Evolutionary conservation across 495 filamentous ascomycete genomes (phyloP).

Genomic region (Penicillium robsamsonii): DNA sequence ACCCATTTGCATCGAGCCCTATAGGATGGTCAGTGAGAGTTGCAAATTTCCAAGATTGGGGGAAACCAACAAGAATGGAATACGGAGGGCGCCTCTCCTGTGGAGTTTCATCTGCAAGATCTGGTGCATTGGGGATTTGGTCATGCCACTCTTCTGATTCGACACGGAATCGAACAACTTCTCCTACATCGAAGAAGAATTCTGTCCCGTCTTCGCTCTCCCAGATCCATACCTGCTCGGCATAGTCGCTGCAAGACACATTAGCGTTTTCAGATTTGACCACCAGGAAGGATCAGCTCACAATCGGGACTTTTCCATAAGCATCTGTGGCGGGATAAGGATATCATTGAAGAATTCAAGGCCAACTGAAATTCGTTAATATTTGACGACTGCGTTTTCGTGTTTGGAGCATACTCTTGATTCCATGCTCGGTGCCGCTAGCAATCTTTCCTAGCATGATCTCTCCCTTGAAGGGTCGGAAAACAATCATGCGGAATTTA

Average conservation of each 20-base stretch:
- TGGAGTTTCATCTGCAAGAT: slow-evolving; percentile 47
- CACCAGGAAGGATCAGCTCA: slow-evolving; percentile 38
- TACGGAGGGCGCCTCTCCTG: slow-evolving; percentile 61
- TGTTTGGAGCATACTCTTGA: slow-evolving; percentile 59
- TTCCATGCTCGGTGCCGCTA: slow-evolving; percentile 65
- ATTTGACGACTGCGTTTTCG: background rate
- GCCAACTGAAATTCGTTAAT: slow-evolving; percentile 53
- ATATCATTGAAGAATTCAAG: slow-evolving; percentile 93
- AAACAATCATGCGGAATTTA: slow-evolving; percentile 89
- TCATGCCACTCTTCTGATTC: slow-evolving; percentile 86
- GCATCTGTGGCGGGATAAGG: slow-evolving; percentile 64
- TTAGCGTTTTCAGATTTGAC: slow-evolving; percentile 22
- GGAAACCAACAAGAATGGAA: slow-evolving; percentile 57
- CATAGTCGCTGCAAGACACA: slow-evolving; percentile 51
- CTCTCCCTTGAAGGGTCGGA: slow-evolving; percentile 91
- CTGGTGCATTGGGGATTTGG: slow-evolving; percentile 69
- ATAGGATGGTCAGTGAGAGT: background rate
- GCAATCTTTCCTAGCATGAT: slow-evolving; percentile 79
- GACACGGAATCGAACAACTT: slow-evolving; percentile 80
- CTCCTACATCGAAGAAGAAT: slow-evolving; percentile 83
- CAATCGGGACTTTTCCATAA: slow-evolving; percentile 74
- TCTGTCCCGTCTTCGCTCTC: slow-evolving; percentile 62
- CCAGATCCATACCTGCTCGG: slow-evolving; percentile 81
- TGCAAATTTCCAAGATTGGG: background rate
- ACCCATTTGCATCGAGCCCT: slow-evolving; percentile 56